A percentile compares a stretch with the other conserved stretches of the same genome.
Conservation (phyloP, 192 early-diverging fungal species). For the Coemansia sp. region DNA sequence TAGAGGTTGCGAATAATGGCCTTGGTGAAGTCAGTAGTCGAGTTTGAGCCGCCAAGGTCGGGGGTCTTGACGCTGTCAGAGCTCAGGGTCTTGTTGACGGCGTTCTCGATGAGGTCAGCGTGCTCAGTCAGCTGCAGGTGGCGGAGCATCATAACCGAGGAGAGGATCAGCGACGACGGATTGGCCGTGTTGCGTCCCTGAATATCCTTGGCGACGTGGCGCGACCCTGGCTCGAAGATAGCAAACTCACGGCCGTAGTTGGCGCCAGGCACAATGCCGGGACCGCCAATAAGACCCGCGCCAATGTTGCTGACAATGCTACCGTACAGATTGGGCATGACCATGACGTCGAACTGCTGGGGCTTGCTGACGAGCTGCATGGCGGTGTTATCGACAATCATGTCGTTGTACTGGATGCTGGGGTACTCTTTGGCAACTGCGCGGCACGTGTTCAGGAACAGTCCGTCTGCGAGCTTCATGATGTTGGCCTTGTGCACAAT, state of each 20-base stretch:
- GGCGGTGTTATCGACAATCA: conserved; percentile 99
- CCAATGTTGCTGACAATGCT: conserved; percentile 99
- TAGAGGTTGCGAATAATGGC: conserved; percentile 71
- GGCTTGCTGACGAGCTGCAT: conserved; percentile 99
- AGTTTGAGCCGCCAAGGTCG: conserved; percentile 83
- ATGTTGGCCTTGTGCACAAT: conserved; percentile 99
- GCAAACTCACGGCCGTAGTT: conserved; percentile 98
- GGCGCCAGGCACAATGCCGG: conserved; percentile 94
- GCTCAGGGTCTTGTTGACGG: conserved; percentile 85
- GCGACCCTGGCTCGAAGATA: conserved; percentile 97
- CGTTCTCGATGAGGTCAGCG: conserved; percentile 87
- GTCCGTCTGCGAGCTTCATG: conserved; percentile 98
- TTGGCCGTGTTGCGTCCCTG: conserved; percentile 94
- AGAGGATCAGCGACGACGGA: conserved; percentile 90
- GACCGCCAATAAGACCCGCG: conserved; percentile 92
- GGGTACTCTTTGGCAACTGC: conserved; percentile 94
- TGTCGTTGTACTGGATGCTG: conserved; percentile 90
- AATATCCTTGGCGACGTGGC: conserved; percentile 97
- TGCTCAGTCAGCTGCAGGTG: conserved; percentile 87
- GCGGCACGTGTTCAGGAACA: conserved; percentile 96
- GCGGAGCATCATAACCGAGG: conserved; percentile 93
- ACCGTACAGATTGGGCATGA: conserved; percentile 99
- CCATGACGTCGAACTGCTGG: conserved; percentile 98
- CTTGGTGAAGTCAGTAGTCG: conserved; percentile 91
- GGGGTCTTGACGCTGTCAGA: conserved; percentile 73